Evolutionary conservation across 306 rosid genomes (phyloP), one percentile per base, ranked within the genome.

Genomic region (Castanopsis chinensis): DNA sequence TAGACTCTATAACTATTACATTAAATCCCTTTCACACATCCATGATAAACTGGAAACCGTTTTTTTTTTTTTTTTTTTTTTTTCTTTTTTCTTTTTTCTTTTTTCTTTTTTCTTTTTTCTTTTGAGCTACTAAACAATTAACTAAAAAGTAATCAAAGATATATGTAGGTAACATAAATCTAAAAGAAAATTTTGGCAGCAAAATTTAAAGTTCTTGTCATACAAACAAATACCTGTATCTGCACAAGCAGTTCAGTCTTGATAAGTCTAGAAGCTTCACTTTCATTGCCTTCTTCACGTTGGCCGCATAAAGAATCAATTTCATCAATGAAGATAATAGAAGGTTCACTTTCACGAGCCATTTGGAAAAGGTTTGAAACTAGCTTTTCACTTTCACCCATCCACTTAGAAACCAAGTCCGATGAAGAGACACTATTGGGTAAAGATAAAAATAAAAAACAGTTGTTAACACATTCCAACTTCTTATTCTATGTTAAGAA

Each of bases 321-420:
- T 90, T 96, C 99, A 89, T 96, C 99, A 64, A 96, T 28, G 71
- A 96, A 96, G 80, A 96, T 96, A 83, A 96, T 96, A 49, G 99
- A 91, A n/a, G 99, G 99, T 60, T 92, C 98, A 85, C 97, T 91
- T 61, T 96, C 99, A n/a, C 99, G 98, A 49, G 99, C 99, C 99
- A 96, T 96, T 88, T 96, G 83, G 61, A 96, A 96, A 81, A 96
- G 99, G 78, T 89, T 96, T 67, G 99, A 91, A 81, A 96, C 99
- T 75, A 96, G 85, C 88, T 96, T 96, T 87, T 96, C 99, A 88
- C 99, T 96, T 89, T 96, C 99, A 82, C 99, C 99, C 99, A 96
- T 96, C 99, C 99, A 96, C 86, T 96, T 96, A 13, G 99, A 96
- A 58, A 96, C 99, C 76, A 96, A 85, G 86, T 96, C 99, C 64